phyloP scores from a whole-genome alignment of 345 rosid genomes.

The Eucalyptus leucophloia region DNA sequence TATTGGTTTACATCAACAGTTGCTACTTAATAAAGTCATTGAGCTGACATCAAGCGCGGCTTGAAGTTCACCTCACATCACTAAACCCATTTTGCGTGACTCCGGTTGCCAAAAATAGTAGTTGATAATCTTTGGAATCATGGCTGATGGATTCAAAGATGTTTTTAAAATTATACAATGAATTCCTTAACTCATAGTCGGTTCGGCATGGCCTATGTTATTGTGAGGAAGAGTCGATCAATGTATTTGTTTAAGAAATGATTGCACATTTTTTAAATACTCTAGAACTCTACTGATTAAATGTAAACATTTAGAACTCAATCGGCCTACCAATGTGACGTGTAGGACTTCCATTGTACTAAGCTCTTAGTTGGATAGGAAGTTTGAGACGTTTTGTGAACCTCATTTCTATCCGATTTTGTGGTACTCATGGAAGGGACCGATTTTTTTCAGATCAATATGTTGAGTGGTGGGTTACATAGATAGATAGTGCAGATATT shows the following conservation, averaged over 20 bases:
- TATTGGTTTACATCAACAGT: neutral
- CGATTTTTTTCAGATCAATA: too few relatives aligned
- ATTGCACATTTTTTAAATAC: neutral
- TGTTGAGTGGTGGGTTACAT: too few relatives aligned
- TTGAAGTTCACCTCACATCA: too few relatives aligned
- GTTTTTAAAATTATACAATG: neutral
- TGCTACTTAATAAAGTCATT: neutral
- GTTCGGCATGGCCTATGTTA: neutral
- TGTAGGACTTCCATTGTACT: neutral
- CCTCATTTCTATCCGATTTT: neutral
- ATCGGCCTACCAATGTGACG: neutral
- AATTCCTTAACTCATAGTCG: neutral
- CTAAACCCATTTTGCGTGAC: neutral
- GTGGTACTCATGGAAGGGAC: neutral
- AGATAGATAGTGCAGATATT: too few relatives aligned
- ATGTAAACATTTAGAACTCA: too few relatives aligned
- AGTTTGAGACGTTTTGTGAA: neutral
- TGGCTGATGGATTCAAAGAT: neutral
- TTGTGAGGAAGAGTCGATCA: neutral
- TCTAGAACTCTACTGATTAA: too few relatives aligned
- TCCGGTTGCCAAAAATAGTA: neutral
- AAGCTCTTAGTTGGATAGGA: neutral
- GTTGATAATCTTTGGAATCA: neutral
- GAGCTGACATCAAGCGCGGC: too few relatives aligned
- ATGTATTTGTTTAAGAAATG: neutral